Percentiles rank a stretch among this genome's conserved stretches.
phyloP scores from a whole-genome alignment of 108 stramenopile species.

The Cyclotella baltica region DNA sequence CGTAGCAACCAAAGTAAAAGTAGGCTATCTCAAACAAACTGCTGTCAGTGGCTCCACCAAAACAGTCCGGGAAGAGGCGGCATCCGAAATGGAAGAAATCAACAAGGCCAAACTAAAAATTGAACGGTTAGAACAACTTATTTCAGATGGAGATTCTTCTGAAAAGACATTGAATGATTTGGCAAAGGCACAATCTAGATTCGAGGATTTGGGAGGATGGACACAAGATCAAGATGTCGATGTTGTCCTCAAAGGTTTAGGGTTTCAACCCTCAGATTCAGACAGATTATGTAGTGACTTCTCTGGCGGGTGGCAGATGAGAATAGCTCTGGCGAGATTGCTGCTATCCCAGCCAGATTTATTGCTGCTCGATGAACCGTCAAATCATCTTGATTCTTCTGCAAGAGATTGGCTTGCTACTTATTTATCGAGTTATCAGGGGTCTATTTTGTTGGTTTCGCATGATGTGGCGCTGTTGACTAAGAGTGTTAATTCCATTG shows the following conservation, averaged over 20 bases:
- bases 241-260: constrained; percentile 85
- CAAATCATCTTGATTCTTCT: constrained; percentile 68
- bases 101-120: constrained; percentile 57
- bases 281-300: constrained; percentile 85
- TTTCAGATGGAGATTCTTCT: constrained; percentile 62
- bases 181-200: constrained; percentile 64
- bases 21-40: constrained; percentile 86
- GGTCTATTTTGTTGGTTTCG: constrained; percentile 84
- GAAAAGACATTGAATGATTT: constrained; percentile 73
- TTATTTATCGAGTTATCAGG: constrained; percentile 83
- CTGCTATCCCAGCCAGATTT: constrained; percentile 84
- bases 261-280: constrained; percentile 79
- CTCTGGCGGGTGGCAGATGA: constrained; percentile 96
- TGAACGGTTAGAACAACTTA: constrained; percentile 45
- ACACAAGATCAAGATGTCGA: constrained; percentile 88
- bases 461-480: constrained; percentile 87
- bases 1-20: constrained; percentile 63
- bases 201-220: constrained; percentile 85
- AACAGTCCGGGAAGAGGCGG: constrained; percentile 90
- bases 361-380: constrained; percentile 89
- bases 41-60: constrained; percentile 88
- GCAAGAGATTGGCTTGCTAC: constrained; percentile 86
- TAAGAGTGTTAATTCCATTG: constrained; percentile 82
- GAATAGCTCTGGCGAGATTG: constrained; percentile 89
- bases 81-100: constrained; percentile 85